Conservation (phyloP, 441 rosid species). For the Kokia cookei region DNA sequence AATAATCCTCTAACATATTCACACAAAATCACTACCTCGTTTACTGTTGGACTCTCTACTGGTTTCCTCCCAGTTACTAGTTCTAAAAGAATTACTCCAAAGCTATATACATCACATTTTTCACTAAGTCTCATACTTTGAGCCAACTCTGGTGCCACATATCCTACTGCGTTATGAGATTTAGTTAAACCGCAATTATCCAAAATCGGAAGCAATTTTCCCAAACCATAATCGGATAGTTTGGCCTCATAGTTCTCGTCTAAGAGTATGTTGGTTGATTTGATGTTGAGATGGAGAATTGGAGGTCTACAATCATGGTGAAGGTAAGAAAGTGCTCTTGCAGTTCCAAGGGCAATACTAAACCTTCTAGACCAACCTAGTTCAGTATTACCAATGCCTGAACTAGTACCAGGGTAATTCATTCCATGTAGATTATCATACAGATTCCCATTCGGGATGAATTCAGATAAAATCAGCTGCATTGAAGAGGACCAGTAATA, state of each 20-base stretch:
- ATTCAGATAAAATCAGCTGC: conserved; percentile 79
- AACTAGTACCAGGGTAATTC: conserved; percentile 54
- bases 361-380: conserved; percentile 79
- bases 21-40: conserved; percentile 66
- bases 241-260: conserved; percentile 70
- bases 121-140: conserved; percentile 74
- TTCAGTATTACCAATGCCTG: conserved; percentile 56
- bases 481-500: conserved; percentile 82
- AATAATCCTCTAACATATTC: conserved; percentile 72
- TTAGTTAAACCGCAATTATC: conserved; percentile 66
- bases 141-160: conserved; percentile 91
- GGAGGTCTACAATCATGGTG: conserved; percentile 88
- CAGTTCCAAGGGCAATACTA: conserved; percentile 82
- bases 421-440: conserved; percentile 69
- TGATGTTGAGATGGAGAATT: conserved; percentile 85
- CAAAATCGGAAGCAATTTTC: conserved; percentile 72
- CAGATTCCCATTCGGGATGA: conserved; percentile 64
- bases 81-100: conserved; percentile 87
- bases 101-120: conserved; percentile 87
- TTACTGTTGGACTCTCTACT: conserved; percentile 57
- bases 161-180: conserved; percentile 83
- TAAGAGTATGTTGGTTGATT: conserved; percentile 79
- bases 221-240: conserved; percentile 82
- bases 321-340: conserved; percentile 82
- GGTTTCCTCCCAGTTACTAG: conserved; percentile 87